These are phyloP conservation scores for Xerocomellus intermedius DNA, from an alignment of 768 basidiomycete species.

Conservation along the genomic window DNA sequence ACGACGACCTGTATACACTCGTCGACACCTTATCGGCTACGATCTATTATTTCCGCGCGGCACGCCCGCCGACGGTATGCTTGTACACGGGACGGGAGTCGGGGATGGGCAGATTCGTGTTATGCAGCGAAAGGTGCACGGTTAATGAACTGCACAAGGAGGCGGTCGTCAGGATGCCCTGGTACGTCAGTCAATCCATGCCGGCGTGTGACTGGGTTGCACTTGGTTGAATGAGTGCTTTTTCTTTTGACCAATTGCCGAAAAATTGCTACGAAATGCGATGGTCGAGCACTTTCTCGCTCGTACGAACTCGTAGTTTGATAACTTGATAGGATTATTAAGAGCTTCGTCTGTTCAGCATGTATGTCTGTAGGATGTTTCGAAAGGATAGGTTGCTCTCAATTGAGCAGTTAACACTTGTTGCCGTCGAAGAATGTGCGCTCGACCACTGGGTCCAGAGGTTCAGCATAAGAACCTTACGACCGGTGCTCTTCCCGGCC, in stretches of 20 bases:
- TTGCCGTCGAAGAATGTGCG: no score
- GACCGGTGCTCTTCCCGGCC: no score
- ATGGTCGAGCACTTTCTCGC: no score
- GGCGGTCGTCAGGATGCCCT: constrained; percentile 25
- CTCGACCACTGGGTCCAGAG: no score
- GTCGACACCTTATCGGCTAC: constrained; percentile 21
- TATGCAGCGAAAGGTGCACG: constrained; percentile 21
- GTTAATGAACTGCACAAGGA: constrained; percentile 24
- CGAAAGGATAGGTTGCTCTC: no score
- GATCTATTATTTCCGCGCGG: constrained; percentile 25
- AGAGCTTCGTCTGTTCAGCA: no score
- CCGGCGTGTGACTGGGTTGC: constrained; percentile 24
- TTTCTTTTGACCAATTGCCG: not conserved
- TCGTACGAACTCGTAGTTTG: not conserved
- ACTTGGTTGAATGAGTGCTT: constrained; percentile 1
- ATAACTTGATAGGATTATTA: no score
- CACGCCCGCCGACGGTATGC: constrained; percentile 23
- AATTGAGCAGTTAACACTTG: no score
- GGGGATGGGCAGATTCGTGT: constrained; percentile 21
- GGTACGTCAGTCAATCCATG: constrained; percentile 18
- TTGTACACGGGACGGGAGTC: constrained; percentile 20
- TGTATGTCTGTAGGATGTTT: no score
- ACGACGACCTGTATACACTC: constrained; percentile 23
- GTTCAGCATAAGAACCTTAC: no score
- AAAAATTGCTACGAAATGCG: no score